These are phyloP conservation scores for Blakeslea trispora DNA, from an alignment of 371 early-diverging fungal genomes.

Conservation along the genomic window DNA sequence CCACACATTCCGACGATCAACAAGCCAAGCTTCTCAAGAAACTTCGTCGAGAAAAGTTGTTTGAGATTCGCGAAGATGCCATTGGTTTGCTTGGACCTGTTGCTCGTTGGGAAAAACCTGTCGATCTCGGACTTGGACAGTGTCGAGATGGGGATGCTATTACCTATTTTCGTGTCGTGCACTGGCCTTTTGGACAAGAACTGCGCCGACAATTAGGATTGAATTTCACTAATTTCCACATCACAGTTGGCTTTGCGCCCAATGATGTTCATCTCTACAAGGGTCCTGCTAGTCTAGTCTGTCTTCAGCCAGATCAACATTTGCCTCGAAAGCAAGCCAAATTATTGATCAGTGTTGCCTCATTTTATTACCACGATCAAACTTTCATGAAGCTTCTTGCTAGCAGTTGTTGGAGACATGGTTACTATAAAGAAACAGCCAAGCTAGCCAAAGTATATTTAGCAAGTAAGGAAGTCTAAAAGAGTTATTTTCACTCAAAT, in stretches of 20 bases:
- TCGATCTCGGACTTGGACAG: conserved; percentile 25
- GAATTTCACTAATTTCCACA: conserved; percentile 17
- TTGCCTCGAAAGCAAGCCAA: conserved; percentile 1
- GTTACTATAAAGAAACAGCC: background rate
- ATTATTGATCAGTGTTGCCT: conserved; percentile 3
- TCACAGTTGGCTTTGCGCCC: conserved; percentile 26
- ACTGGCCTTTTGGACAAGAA: conserved; percentile 28
- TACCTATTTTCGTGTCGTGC: conserved; percentile 20
- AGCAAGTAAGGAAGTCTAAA: background rate
- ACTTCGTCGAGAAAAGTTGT: background rate
- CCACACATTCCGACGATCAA: background rate
- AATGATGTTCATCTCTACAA: conserved; percentile 29
- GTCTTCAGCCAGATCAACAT: conserved; percentile 2
- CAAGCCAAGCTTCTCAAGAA: background rate
- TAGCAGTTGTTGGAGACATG: conserved; percentile 8
- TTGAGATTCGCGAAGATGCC: background rate
- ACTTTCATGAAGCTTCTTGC: conserved; percentile 8
- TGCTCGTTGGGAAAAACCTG: conserved; percentile 15
- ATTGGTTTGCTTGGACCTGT: conserved; percentile 3
- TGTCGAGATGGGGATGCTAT: background rate
- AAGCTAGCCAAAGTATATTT: background rate
- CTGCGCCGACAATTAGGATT: conserved; percentile 16
- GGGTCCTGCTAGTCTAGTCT: conserved; percentile 24
- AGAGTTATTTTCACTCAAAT: no score
- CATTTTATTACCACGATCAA: conserved; percentile 9